A percentile compares a stretch with the other conserved stretches of the same genome.
Conservation (phyloP, 75 land plant genomes). For the Chamaecyparis obtusa region DNA sequence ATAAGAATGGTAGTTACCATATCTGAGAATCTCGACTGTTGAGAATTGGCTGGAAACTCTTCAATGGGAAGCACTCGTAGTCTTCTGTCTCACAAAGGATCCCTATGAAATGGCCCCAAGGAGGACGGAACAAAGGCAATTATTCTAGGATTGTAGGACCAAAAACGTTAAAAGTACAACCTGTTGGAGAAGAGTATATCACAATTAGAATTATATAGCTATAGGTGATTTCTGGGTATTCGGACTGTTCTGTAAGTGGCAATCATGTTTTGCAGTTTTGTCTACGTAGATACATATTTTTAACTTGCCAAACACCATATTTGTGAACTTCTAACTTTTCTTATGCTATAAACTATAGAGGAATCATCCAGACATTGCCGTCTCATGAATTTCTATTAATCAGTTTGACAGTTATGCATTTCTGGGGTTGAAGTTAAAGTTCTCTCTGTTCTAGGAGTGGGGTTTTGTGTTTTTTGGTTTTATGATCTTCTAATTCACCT, state of each 20-base stretch:
- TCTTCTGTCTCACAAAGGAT: not conserved
- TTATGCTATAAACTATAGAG: not conserved
- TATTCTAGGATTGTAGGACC: not conserved
- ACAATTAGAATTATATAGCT: not conserved
- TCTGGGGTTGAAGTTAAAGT: no score
- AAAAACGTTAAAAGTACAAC: not conserved
- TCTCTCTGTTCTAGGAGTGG: not conserved
- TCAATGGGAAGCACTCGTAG: not conserved
- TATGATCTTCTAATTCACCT: not conserved
- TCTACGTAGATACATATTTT: not conserved
- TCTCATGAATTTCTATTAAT: not conserved
- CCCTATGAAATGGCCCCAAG: not conserved
- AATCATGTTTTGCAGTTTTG: not conserved
- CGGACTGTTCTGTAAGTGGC: not conserved
- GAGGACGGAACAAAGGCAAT: not conserved
- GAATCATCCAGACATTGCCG: not conserved
- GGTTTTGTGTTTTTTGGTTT: not conserved
- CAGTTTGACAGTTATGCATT: not conserved
- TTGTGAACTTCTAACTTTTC: not conserved
- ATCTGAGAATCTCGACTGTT: not conserved
- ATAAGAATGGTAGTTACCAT: not conserved
- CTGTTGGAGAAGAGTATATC: not conserved
- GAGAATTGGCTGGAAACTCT: not conserved
- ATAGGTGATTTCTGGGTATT: not conserved
- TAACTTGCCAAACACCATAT: not conserved